Evolutionary conservation across 495 filamentous ascomycete species (phyloP).

Genomic region (Zalerion maritima): DNA sequence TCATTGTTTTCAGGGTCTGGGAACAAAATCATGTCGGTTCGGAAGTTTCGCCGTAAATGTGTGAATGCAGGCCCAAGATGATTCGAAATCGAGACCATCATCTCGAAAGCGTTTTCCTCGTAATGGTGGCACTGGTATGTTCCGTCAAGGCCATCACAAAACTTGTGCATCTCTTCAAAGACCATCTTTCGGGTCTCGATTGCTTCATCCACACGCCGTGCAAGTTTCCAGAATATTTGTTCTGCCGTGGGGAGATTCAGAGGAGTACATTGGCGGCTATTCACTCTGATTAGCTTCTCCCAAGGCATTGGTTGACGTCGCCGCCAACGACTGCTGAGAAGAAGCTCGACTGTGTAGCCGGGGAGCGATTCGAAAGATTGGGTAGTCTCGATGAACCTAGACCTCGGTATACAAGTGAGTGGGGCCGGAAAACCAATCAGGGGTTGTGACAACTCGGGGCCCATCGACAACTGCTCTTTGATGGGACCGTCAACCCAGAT

Average conservation of each 20-base stretch:
- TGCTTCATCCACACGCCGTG: conserved; percentile 20
- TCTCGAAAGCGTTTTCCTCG: conserved; percentile 20
- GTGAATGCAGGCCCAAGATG: conserved; percentile 24
- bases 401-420: conserved; percentile 23
- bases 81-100: conserved; percentile 25
- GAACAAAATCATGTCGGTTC: conserved; percentile 24
- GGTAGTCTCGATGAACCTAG: conserved; percentile 24
- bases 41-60: conserved; percentile 19
- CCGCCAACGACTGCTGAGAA: conserved; percentile 22
- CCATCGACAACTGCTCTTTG: conserved; percentile 15
- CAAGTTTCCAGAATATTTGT: conserved; percentile 21
- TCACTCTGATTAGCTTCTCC: conserved; percentile 17
- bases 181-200: conserved; percentile 20
- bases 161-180: conserved; percentile 14
- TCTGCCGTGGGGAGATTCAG: conserved; percentile 25
- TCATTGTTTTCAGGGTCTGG: conserved; percentile 17
- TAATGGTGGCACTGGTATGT: conserved; percentile 16
- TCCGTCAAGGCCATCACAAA: conserved; percentile 11
- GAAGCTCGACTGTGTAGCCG: conserved; percentile 27
- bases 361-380: conserved; percentile 28
- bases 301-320: conserved; percentile 15
- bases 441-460: conserved; percentile 15
- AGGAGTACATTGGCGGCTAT: conserved; percentile 25
- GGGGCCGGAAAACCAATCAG: conserved; percentile 19
- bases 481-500: conserved; percentile 25